These are phyloP conservation scores for Hypoxylon sp. DNA, from an alignment of 2,329 filamentous ascomycete species.

Conservation along the genomic window DNA sequence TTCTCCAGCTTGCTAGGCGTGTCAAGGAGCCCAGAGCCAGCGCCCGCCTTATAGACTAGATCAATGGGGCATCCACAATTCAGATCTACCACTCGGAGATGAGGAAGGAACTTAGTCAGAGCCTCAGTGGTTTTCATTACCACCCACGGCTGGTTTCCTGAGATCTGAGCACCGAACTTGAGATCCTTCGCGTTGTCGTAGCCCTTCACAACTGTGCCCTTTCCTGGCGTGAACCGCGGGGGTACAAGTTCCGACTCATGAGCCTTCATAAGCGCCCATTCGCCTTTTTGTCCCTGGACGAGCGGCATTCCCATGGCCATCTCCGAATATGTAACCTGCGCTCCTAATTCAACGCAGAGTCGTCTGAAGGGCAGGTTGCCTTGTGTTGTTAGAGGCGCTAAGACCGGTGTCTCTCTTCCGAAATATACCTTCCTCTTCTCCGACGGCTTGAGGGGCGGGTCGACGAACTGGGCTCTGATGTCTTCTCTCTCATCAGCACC, in stretches of 20 bases:
- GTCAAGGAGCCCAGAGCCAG: constrained; percentile 93
- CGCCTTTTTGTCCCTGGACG: constrained; percentile 87
- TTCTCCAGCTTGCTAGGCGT: constrained; percentile 88
- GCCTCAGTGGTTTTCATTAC: constrained; percentile 90
- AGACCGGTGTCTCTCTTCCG: constrained; percentile 88
- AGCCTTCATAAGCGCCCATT: constrained; percentile 95
- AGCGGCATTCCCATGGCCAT: constrained; percentile 96
- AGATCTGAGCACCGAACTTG: constrained; percentile 92
- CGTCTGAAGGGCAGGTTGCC: constrained; percentile 95
- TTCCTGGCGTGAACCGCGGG: constrained; percentile 72
- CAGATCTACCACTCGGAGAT: constrained; percentile 90
- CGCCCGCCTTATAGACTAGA: constrained; percentile 87
- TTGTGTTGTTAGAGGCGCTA: constrained; percentile 97
- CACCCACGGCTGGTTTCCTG: constrained; percentile 90
- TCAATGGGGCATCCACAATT: constrained; percentile 99
- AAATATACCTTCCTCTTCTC: constrained; percentile 97
- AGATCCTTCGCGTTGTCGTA: constrained; percentile 88
- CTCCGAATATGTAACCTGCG: constrained; percentile 95
- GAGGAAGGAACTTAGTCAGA: constrained; percentile 80
- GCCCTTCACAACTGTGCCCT: constrained; percentile 70
- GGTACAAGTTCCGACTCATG: constrained; percentile 84
- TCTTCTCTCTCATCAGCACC: constrained; percentile 64
- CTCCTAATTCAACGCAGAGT: constrained; percentile 88
- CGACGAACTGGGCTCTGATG: constrained; percentile 82
- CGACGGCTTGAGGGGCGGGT: constrained; percentile 88